Evolutionary conservation across 371 early-diverging fungal genomes (phyloP).

Genomic region (Mortierella sp.): DNA sequence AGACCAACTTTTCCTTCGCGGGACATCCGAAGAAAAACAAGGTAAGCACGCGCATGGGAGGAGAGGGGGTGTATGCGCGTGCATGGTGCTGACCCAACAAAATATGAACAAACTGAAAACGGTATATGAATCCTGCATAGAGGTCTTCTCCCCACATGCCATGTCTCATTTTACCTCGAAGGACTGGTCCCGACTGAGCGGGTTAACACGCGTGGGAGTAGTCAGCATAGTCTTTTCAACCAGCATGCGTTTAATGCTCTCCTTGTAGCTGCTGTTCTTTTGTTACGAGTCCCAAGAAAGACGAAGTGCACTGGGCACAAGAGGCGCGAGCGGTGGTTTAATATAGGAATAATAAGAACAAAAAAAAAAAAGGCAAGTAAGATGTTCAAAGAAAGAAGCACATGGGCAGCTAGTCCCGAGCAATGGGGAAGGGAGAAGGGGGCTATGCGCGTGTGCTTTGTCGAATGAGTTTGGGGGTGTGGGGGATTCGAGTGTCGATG

Average conservation of each 20-base stretch:
- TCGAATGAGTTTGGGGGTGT: no score
- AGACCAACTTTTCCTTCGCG: not conserved
- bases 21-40: not conserved
- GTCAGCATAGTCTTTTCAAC: constrained; percentile 39
- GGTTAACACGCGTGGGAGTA: constrained; percentile 27
- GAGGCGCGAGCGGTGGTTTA: no score
- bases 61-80: not conserved
- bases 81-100: not conserved
- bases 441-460: no score
- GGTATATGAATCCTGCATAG: no score
- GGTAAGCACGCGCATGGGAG: constrained; percentile 1
- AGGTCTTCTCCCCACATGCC: no score
- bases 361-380: not conserved
- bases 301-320: no score
- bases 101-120: no score
- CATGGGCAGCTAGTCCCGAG: no score
- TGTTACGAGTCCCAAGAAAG: not conserved
- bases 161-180: constrained; percentile 36
- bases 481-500: not conserved
- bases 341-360: no score
- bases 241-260: constrained; percentile 15
- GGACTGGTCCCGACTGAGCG: constrained; percentile 41
- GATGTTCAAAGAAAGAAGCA: no score
- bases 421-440: no score
- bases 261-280: not conserved